Evolutionary conservation across 208 protist species (phyloP).

Genomic region (Naegleria gruberi): DNA sequence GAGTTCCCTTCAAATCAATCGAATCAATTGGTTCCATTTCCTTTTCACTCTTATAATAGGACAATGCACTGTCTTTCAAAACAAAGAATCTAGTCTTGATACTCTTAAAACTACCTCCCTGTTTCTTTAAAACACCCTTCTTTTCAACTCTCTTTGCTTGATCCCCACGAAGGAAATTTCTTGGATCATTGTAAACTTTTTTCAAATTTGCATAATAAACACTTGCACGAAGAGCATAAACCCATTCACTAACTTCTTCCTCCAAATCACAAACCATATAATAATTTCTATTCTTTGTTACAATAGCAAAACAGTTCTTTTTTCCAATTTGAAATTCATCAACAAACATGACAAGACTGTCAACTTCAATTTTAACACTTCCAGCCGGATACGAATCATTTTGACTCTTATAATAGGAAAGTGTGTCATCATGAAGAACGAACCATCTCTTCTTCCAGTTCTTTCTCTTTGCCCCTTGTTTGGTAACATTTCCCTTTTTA

Average conservation of each 20-base stretch:
- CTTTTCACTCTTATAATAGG: conserved; percentile 13
- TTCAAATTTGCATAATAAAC: conserved; percentile 14
- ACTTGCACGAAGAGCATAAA: conserved; percentile 6
- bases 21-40: conserved; percentile 12
- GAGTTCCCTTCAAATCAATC: background rate
- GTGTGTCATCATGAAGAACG: background rate
- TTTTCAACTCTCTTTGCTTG: background rate
- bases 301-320: conserved; percentile 23
- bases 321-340: background rate
- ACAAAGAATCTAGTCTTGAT: background rate
- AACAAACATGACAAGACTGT: background rate
- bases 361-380: background rate
- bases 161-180: background rate
- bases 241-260: background rate
- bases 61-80: background rate
- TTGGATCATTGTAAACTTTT: conserved; percentile 11
- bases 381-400: background rate
- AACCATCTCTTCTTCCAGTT: background rate
- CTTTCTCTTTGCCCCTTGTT: background rate
- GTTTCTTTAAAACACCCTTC: background rate
- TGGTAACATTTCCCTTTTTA: background rate
- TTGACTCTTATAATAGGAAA: background rate
- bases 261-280: conserved; percentile 1
- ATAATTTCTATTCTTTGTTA: background rate
- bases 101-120: background rate